A percentile compares a stretch with the other conserved stretches of the same genome.
phyloP scores from a whole-genome alignment of 768 basidiomycete species.

The Sistotremastrum niveocremeum region DNA sequence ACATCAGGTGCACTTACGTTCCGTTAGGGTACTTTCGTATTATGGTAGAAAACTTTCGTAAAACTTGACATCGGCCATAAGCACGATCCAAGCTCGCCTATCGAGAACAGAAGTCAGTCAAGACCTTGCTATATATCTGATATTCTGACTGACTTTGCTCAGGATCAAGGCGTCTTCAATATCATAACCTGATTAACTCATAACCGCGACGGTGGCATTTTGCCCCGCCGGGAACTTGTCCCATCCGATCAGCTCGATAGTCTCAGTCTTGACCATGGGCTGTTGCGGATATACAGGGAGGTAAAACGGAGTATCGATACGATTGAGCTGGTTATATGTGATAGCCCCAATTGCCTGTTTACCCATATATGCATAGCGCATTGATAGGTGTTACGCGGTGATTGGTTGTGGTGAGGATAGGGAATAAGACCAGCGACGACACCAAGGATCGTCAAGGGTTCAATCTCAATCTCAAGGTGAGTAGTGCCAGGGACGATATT shows the following conservation, averaged over 20 bases:
- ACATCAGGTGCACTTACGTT: constrained; percentile 46
- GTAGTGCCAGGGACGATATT: constrained; percentile 75
- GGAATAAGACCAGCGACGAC: constrained; percentile 98
- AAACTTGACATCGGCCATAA: constrained; percentile 93
- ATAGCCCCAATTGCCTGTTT: constrained; percentile 99
- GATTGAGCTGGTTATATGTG: constrained; percentile 92
- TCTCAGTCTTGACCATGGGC: constrained; percentile 98
- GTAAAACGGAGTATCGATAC: constrained; percentile 97
- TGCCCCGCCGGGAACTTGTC: constrained; percentile 95
- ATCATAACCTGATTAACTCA: constrained; percentile 99
- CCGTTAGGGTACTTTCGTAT: constrained; percentile 96
- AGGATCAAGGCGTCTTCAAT: constrained; percentile 97
- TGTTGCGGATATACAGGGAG: constrained; percentile 96
- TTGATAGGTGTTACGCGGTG: constrained; percentile 97
- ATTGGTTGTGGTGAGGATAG: constrained; percentile 99
- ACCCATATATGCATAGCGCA: constrained; percentile 99
- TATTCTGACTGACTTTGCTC: constrained; percentile 61
- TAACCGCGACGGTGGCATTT: constrained; percentile 96
- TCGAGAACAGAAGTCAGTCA: background rate
- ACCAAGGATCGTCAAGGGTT: constrained; percentile 94
- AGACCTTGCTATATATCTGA: too few species aligned
- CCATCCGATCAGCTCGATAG: constrained; percentile 93
- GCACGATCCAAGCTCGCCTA: constrained; percentile 94
- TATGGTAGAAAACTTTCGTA: constrained; percentile 89
- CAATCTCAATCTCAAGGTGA: constrained; percentile 96